Percentiles rank a stretch among this genome's conserved stretches.
Conservation (phyloP, 1,284 basidiomycete species). For the Ceratobasidium sp. region DNA sequence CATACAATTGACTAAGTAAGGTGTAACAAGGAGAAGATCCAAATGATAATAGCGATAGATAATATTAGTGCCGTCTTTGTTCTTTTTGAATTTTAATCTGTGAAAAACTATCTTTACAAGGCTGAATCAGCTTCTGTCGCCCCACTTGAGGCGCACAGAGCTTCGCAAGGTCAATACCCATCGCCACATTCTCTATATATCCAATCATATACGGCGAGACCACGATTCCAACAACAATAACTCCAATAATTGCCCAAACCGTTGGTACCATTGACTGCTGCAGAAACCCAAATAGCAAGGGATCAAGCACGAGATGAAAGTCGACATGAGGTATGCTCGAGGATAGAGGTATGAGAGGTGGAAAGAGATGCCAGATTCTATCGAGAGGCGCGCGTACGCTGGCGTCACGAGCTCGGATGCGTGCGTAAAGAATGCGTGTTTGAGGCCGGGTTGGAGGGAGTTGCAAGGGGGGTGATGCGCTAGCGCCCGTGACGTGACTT, state of each 20-base stretch:
- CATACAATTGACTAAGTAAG: too few species aligned
- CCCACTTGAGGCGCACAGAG: too few species aligned
- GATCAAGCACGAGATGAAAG: conserved; percentile 36
- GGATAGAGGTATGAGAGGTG: conserved; percentile 6
- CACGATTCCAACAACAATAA: neutral
- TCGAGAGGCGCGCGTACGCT: conserved; percentile 1
- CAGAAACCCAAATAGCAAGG: conserved; percentile 17
- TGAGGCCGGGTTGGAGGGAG: neutral
- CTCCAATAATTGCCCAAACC: neutral
- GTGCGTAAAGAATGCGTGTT: conserved; percentile 10
- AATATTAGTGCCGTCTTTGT: too few species aligned
- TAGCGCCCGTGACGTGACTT: neutral
- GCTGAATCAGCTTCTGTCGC: too few species aligned
- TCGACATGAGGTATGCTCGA: neutral
- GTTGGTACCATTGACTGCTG: conserved; percentile 8
- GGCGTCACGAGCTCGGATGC: conserved; percentile 16
- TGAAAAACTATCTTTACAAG: too few species aligned
- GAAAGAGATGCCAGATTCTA: neutral
- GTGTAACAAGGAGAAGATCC: too few species aligned
- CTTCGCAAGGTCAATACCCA: too few species aligned
- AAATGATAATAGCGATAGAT: too few species aligned
- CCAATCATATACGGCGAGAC: too few species aligned
- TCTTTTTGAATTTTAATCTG: too few species aligned
- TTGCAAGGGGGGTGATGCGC: neutral
- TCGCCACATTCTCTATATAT: too few species aligned